Conservation (phyloP, 345 rosid species). For the Pistacia vera region DNA sequence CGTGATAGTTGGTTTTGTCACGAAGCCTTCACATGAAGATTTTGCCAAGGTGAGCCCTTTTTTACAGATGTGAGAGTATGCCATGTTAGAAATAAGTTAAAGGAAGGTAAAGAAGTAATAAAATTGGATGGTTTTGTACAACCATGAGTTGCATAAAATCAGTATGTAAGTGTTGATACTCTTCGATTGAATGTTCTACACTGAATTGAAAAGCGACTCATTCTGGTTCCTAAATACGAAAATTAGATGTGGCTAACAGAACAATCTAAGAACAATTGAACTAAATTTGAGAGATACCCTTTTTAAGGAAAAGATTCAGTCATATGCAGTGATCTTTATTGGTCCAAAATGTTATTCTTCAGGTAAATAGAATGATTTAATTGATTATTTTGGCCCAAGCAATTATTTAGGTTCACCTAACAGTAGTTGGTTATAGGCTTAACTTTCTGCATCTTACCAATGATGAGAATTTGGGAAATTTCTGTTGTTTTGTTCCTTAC, state of each 20-base stretch:
- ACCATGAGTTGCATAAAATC: background rate
- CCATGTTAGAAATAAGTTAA: background rate
- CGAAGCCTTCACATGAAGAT: slow-evolving; percentile 92
- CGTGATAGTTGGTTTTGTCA: slow-evolving; percentile 69
- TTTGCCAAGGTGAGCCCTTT: slow-evolving; percentile 72
- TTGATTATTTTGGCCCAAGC: background rate
- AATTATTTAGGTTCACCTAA: background rate
- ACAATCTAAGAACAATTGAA: too few species aligned
- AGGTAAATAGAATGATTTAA: background rate
- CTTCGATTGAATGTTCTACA: background rate
- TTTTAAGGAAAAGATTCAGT: background rate
- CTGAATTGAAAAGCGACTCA: background rate
- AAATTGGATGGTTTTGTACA: background rate
- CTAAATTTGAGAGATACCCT: background rate
- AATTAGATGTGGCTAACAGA: background rate
- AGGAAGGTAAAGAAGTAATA: background rate
- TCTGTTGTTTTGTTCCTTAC: background rate
- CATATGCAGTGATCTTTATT: background rate
- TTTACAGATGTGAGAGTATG: background rate
- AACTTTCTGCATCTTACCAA: background rate
- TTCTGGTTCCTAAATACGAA: background rate
- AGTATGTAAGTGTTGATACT: background rate
- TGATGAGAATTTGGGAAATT: background rate
- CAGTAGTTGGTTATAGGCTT: background rate
- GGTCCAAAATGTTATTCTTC: background rate